These are phyloP conservation scores for Diaporthe citriasiana DNA, from an alignment of 2,329 filamentous ascomycete genomes.

Conservation along the genomic window DNA sequence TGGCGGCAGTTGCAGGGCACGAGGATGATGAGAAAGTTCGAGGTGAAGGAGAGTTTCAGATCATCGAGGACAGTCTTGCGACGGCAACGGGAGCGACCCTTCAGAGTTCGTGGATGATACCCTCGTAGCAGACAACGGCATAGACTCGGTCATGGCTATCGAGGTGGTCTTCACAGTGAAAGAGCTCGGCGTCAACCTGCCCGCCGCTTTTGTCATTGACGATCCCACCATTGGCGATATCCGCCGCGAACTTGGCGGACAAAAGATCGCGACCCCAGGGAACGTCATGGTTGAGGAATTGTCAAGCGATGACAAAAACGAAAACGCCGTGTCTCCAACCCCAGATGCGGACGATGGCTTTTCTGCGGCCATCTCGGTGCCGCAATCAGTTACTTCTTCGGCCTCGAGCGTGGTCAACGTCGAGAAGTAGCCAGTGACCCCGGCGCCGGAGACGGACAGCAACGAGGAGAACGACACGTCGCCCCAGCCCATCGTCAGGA, in stretches of 20 bases:
- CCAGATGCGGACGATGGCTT: constrained; percentile 9
- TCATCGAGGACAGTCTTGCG: constrained; percentile 43
- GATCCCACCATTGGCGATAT: constrained; percentile 44
- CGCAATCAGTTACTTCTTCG: constrained; percentile 3
- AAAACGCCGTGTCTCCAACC: constrained; percentile 5
- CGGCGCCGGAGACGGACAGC: background rate
- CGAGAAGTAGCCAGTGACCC: constrained; percentile 21
- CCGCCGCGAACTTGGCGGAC: constrained; percentile 40
- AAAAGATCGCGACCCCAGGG: constrained; percentile 1
- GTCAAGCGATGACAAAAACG: constrained; percentile 35
- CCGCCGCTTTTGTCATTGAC: constrained; percentile 44
- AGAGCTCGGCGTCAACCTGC: constrained; percentile 44
- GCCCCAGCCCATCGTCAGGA: constrained; percentile 44
- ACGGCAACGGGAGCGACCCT: constrained; percentile 45
- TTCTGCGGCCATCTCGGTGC: constrained; percentile 1
- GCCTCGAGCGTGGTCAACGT: constrained; percentile 39
- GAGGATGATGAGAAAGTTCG: background rate
- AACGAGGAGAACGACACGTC: constrained; percentile 38
- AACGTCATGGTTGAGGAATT: background rate
- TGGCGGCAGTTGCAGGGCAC: background rate
- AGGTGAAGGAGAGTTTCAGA: constrained; percentile 26
- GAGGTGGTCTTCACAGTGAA: constrained; percentile 46
- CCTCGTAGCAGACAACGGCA: constrained; percentile 45
- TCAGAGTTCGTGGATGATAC: constrained; percentile 45
- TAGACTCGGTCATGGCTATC: constrained; percentile 49